Evolutionary conservation across 2,329 filamentous ascomycete species (phyloP).

Genomic region (Oidium heveae): DNA sequence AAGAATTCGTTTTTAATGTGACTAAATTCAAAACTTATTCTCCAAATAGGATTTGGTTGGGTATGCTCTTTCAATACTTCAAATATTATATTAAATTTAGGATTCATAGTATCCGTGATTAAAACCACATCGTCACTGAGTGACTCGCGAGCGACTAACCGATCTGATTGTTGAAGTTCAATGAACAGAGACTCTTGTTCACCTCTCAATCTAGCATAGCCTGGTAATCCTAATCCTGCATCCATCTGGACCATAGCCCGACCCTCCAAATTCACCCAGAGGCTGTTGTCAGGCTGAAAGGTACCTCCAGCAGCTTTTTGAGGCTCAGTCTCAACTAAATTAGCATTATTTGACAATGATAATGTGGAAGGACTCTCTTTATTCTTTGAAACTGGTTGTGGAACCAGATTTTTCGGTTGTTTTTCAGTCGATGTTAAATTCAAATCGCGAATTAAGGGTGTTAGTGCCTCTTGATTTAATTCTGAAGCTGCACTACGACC

Average conservation of each 20-base stretch:
- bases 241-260: neutral
- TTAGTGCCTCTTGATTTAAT: neutral
- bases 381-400: neutral
- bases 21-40: neutral
- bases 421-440: neutral
- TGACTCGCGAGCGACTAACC: neutral
- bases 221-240: neutral
- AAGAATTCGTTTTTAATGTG: neutral
- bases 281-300: too few relatives aligned
- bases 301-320: neutral
- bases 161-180: neutral
- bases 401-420: neutral
- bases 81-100: neutral
- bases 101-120: neutral
- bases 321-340: neutral
- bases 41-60: neutral
- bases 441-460: neutral
- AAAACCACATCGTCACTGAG: neutral
- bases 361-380: neutral
- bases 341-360: neutral
- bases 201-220: neutral
- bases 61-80: neutral
- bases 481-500: neutral
- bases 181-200: neutral
- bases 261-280: neutral